Percentiles rank a stretch among this genome's conserved stretches.
phyloP scores from a whole-genome alignment of 192 early-diverging fungal species.

The Podila minutissima region DNA sequence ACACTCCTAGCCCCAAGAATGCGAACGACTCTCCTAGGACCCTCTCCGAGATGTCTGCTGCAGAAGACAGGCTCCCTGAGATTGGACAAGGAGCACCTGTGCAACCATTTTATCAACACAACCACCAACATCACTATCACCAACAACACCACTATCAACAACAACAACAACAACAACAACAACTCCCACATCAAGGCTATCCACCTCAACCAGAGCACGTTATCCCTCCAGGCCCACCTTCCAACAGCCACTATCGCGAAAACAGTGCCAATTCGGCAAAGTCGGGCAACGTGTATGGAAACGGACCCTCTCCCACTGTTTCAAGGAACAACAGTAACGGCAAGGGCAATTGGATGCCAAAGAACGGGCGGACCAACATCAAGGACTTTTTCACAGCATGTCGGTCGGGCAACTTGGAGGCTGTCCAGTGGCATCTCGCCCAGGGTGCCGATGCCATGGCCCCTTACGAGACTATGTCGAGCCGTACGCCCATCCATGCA shows the following conservation, averaged over 20 bases:
- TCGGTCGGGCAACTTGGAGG: conserved; percentile 27
- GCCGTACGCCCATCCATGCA: conserved; percentile 35
- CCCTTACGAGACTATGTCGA: conserved; percentile 36
- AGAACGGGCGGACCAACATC: conserved; percentile 27
- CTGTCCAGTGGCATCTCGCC: conserved; percentile 35
- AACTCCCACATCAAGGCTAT: background rate
- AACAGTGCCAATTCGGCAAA: background rate
- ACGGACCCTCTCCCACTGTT: background rate
- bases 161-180: conserved; percentile 5
- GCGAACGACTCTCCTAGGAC: background rate
- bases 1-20: background rate
- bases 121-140: conserved; percentile 1
- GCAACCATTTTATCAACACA: background rate
- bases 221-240: background rate
- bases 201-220: background rate
- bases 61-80: background rate
- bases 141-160: background rate
- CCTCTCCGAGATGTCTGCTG: conserved; percentile 6
- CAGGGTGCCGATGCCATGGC: conserved; percentile 43
- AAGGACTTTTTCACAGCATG: conserved; percentile 36
- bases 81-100: background rate
- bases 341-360: conserved; percentile 12
- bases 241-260: background rate
- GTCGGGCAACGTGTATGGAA: too few species aligned
- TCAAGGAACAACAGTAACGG: conserved; percentile 3